A percentile compares a stretch with the other conserved stretches of the same genome.
Evolutionary conservation across 2,329 filamentous ascomycete species (phyloP).

Genomic region (Sclerotinia minor): DNA sequence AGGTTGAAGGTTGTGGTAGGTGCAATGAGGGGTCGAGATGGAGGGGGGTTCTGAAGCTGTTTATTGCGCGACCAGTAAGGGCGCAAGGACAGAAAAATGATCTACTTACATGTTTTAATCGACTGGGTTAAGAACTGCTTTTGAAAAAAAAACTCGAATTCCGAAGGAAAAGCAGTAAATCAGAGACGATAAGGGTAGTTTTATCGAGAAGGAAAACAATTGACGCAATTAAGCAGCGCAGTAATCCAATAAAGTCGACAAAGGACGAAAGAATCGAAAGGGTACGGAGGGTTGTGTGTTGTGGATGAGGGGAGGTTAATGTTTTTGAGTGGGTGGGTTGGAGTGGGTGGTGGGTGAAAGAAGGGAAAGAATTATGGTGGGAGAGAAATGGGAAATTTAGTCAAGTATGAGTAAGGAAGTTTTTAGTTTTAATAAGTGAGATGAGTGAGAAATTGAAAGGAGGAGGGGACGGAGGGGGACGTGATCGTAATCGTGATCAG

Average conservation of each 20-base stretch:
- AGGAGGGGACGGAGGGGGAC: constrained; percentile 5
- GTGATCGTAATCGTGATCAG: not conserved
- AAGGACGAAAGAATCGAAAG: constrained; percentile 32
- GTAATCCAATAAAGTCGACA: constrained; percentile 29
- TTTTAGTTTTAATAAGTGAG: not conserved
- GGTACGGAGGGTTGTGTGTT: constrained; percentile 21
- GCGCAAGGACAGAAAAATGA: constrained; percentile 37
- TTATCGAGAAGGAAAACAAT: constrained; percentile 42
- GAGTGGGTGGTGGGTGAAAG: not conserved
- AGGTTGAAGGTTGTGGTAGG: constrained; percentile 28
- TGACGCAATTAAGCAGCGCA: constrained; percentile 38
- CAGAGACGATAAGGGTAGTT: constrained; percentile 42
- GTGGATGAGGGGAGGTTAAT: constrained; percentile 25
- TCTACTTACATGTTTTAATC: constrained; percentile 37
- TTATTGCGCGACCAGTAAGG: constrained; percentile 36
- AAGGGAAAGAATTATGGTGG: constrained; percentile 21
- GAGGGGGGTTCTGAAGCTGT: constrained; percentile 32
- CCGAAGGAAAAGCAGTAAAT: constrained; percentile 40
- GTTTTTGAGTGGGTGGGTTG: not conserved
- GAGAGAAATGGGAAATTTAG: constrained; percentile 1
- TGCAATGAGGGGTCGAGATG: constrained; percentile 29
- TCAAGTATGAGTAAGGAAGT: constrained; percentile 2
- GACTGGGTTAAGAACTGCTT: constrained; percentile 38
- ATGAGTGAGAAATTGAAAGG: constrained; percentile 2
- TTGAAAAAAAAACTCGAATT: constrained; percentile 34